Conservation (phyloP, 228 moss, liverwort and hornwort species). For the Sphagnum fallax region DNA sequence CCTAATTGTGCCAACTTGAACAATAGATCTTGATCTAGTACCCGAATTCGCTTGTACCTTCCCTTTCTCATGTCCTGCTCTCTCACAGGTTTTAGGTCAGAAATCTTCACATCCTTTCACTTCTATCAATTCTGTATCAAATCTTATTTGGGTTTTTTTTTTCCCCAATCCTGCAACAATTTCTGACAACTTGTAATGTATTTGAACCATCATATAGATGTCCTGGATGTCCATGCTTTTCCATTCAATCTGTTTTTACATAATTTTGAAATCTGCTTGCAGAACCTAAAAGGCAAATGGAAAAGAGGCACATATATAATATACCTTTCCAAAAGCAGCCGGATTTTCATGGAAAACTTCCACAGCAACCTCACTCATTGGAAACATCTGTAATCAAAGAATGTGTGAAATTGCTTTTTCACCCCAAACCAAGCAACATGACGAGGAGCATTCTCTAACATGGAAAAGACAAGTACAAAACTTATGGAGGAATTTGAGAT, state of each 20-base stretch:
- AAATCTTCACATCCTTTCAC: background rate
- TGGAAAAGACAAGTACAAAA: background rate
- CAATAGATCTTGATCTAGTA: constrained; percentile 43
- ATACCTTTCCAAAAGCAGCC: constrained; percentile 71
- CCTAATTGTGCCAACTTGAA: constrained; percentile 51
- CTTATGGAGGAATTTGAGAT: background rate
- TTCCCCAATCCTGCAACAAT: background rate
- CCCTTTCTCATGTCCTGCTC: constrained; percentile 57
- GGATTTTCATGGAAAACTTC: constrained; percentile 81
- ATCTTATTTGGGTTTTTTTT: background rate
- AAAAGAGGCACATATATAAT: background rate
- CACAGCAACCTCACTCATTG: constrained; percentile 82
- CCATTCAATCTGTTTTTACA: background rate
- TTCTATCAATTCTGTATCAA: background rate
- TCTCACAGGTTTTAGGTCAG: background rate
- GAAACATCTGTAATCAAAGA: constrained; percentile 62
- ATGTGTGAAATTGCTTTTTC: background rate
- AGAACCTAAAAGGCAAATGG: background rate
- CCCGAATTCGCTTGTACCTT: constrained; percentile 57
- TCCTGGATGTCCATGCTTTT: background rate
- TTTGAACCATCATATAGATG: too few species aligned
- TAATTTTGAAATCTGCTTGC: background rate
- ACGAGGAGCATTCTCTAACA: background rate
- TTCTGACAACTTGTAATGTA: background rate
- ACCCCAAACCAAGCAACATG: background rate